Conservation (phyloP, 2,329 filamentous ascomycete genomes). For the Leptographium galeiforme region DNA sequence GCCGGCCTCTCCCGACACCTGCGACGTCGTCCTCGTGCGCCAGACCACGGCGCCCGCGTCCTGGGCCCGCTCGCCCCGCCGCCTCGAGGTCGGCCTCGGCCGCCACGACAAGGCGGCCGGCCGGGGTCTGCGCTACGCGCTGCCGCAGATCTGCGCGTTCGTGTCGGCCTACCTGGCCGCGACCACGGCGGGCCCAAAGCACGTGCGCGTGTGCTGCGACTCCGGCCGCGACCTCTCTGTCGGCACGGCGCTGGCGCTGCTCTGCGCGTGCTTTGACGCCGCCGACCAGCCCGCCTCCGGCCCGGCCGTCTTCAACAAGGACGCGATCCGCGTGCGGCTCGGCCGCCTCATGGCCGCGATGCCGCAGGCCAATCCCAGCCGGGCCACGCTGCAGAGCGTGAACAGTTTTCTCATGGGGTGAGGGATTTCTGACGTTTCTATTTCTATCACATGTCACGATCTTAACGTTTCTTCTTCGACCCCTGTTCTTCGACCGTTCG, state of each 20-base stretch:
- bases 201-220: slow-evolving; percentile 53
- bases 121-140: slow-evolving; percentile 61
- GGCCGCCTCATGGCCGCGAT: slow-evolving; percentile 71
- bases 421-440: slow-evolving; percentile 9
- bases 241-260: slow-evolving; percentile 60
- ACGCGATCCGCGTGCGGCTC: slow-evolving; percentile 60
- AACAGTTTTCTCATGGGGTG: slow-evolving; percentile 75
- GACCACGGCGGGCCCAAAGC: slow-evolving; percentile 1
- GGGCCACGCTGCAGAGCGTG: slow-evolving; percentile 77
- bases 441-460: too few species aligned
- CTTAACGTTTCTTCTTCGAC: background rate
- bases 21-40: slow-evolving; percentile 28
- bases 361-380: slow-evolving; percentile 69
- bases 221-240: slow-evolving; percentile 71
- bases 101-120: slow-evolving; percentile 61
- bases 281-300: slow-evolving; percentile 11
- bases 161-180: slow-evolving; percentile 24
- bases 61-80: slow-evolving; percentile 22
- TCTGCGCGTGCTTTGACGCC: slow-evolving; percentile 60
- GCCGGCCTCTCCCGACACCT: background rate
- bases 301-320: slow-evolving; percentile 47
- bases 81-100: slow-evolving; percentile 49
- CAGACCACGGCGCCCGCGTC: slow-evolving; percentile 29
- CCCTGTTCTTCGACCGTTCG: background rate
- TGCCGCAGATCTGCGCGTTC: slow-evolving; percentile 50